Percentiles rank a stretch among this genome's conserved stretches.
These are phyloP conservation scores for Eucalyptus pumila DNA, from an alignment of 345 rosid species.

Conservation along the genomic window DNA sequence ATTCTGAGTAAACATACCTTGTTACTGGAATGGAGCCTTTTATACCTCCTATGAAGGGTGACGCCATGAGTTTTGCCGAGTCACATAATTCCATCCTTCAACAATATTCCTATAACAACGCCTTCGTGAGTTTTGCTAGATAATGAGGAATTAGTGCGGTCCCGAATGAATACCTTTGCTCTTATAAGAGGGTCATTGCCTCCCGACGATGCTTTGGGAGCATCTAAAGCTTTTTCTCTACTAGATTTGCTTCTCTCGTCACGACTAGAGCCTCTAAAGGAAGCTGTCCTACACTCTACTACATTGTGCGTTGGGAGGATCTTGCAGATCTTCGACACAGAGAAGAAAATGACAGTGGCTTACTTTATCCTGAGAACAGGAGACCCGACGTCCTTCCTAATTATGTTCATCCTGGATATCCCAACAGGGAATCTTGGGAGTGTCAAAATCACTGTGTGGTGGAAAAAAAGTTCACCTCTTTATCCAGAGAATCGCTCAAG, in stretches of 20 bases:
- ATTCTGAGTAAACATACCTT: not conserved
- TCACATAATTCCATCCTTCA: not conserved
- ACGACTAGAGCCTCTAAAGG: not conserved
- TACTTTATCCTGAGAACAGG: too few relatives aligned
- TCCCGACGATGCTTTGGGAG: not conserved
- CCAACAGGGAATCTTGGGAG: too few relatives aligned
- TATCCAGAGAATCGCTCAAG: slow-evolving; percentile 56
- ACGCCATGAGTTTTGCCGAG: not conserved
- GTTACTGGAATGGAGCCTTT: not conserved
- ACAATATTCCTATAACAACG: not conserved
- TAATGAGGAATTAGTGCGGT: not conserved
- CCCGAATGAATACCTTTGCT: not conserved
- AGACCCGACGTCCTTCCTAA: too few relatives aligned
- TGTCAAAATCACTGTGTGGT: too few relatives aligned
- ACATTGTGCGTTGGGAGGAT: not conserved
- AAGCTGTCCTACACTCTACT: not conserved
- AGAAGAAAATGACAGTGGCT: not conserved
- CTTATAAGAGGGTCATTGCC: not conserved
- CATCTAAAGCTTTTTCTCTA: not conserved
- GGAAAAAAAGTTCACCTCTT: too few relatives aligned
- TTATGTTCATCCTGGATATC: too few relatives aligned
- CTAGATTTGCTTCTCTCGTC: not conserved
- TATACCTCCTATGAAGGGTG: not conserved
- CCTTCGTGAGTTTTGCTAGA: not conserved
- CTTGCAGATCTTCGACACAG: not conserved